Conservation (phyloP, 2,329 filamentous ascomycete genomes). For the Alternaria novae-zelandiae region DNA sequence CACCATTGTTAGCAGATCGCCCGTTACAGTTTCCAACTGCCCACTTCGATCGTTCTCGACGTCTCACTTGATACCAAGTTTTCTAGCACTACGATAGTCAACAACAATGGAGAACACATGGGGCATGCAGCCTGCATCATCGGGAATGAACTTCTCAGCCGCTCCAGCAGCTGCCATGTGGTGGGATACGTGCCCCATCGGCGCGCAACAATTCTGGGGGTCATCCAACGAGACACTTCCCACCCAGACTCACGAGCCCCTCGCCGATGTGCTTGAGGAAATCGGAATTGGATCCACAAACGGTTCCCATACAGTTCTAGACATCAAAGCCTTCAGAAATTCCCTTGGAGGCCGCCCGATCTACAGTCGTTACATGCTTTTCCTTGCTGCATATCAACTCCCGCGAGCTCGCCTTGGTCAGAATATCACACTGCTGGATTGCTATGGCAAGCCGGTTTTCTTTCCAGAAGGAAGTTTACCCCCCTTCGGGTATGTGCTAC, state of each 20-base stretch:
- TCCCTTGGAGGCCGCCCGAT: not conserved
- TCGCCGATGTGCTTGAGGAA: not conserved
- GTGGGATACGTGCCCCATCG: not conserved
- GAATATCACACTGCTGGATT: too few relatives aligned
- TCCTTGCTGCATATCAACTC: not conserved
- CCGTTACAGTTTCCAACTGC: not conserved
- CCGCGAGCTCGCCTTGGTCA: too few relatives aligned
- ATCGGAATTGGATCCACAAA: not conserved
- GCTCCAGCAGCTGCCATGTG: not conserved
- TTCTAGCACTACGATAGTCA: not conserved
- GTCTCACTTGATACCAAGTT: not conserved
- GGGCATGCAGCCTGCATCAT: not conserved
- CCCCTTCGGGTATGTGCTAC: too few relatives aligned
- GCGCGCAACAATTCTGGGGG: not conserved
- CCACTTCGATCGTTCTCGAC: not conserved
- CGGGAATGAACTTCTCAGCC: not conserved
- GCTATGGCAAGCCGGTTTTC: too few relatives aligned
- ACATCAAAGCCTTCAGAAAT: too few relatives aligned
- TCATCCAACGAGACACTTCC: not conserved
- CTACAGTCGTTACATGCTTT: not conserved
- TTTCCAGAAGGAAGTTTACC: too few relatives aligned
- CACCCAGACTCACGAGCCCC: not conserved
- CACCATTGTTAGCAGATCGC: not conserved
- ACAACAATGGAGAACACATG: not conserved
- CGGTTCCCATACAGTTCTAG: too few relatives aligned